A percentile compares a stretch with the other conserved stretches of the same genome.
phyloP scores from a whole-genome alignment of 352 stramenopile genomes.

The Phytopythium aichiense region DNA sequence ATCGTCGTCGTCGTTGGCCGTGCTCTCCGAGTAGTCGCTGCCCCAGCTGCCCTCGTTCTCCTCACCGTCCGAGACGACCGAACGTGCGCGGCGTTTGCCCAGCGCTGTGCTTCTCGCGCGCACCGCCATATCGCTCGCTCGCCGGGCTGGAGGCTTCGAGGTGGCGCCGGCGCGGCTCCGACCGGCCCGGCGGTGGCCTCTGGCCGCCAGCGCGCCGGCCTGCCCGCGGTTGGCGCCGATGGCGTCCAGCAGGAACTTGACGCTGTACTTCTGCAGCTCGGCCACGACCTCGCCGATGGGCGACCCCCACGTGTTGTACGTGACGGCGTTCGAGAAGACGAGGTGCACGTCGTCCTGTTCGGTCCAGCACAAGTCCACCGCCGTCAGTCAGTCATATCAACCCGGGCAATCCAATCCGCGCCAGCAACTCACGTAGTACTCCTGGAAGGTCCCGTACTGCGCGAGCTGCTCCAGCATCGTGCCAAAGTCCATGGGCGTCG shows the following conservation, averaged over 20 bases:
- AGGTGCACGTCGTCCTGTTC: slow-evolving; percentile 62
- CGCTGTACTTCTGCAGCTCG: slow-evolving; percentile 65
- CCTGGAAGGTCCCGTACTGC: slow-evolving; percentile 58
- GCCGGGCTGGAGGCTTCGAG: slow-evolving; percentile 39
- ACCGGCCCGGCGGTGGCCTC: neutral
- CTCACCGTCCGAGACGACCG: slow-evolving; percentile 37
- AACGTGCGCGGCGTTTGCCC: slow-evolving; percentile 29
- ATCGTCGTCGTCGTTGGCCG: slow-evolving; percentile 53
- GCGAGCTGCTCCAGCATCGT: slow-evolving; percentile 87
- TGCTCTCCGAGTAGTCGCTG: slow-evolving; percentile 41
- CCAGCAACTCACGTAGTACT: slow-evolving; percentile 72
- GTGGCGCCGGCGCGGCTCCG: neutral
- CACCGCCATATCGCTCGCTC: slow-evolving; percentile 10
- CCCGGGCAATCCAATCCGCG: neutral
- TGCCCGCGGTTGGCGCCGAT: slow-evolving; percentile 28
- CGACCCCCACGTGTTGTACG: slow-evolving; percentile 69
- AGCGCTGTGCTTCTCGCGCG: slow-evolving; percentile 15
- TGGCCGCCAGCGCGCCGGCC: slow-evolving; percentile 7
- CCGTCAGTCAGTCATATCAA: slow-evolving; percentile 2
- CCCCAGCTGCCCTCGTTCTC: slow-evolving; percentile 40
- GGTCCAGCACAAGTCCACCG: neutral
- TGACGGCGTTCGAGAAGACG: slow-evolving; percentile 77
- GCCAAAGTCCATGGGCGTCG: slow-evolving; percentile 92
- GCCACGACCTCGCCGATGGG: slow-evolving; percentile 54
- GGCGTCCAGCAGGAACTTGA: slow-evolving; percentile 72